Evolutionary conservation across 2,329 filamentous ascomycete genomes (phyloP), one percentile per base, ranked within the genome.

Genomic region (Juglanconis sp.): DNA sequence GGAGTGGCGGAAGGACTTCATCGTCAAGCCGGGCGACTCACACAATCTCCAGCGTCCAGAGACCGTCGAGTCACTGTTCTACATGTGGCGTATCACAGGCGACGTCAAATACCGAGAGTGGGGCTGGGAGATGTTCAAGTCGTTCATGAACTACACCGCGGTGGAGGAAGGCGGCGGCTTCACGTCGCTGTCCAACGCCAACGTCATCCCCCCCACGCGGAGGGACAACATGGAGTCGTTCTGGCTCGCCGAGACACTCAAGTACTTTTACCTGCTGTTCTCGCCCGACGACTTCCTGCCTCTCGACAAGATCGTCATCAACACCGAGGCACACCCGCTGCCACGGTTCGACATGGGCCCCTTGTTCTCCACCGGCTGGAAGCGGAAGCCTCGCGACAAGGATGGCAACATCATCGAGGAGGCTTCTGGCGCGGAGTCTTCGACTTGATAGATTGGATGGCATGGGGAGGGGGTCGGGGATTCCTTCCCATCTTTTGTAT

Each of bases 161-260:
- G 89, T 96, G 2, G 81, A 85, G 48, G 88, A 93, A 44, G 86
- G 87, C 42, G 87, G 87, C 44, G 92, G 92, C 0, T 98, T 96
- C 71, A 92, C 91, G 1, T 93, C 89, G 65, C 79, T 98, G 63
- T 81, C 81, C 17, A 86, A 96, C 70, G 93, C 92, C 32, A 87
- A 88, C 65, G 75, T 76, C 5, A 75, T 95, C 9, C 92, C 93
- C 24, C 86, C 92, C 0, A 73, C 79, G 13, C 78, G 80, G 50
- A 82, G 86, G 62, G 94, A 99, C 74, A 98, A 98, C 68, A 97
- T 99, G 94, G 95, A 99, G 77, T 96, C 92, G 72, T 98, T 98
- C 77, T 99, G 95, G 95, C 84, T 99, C 80, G 93, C 95, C 51
- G 95, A 99, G 78, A 99, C 95, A 30, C 80, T 99, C 49, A 99